Evolutionary conservation across 768 basidiomycete genomes (phyloP), one percentile per base, ranked within the genome.

Genomic region (Scleroderma citrinum): DNA sequence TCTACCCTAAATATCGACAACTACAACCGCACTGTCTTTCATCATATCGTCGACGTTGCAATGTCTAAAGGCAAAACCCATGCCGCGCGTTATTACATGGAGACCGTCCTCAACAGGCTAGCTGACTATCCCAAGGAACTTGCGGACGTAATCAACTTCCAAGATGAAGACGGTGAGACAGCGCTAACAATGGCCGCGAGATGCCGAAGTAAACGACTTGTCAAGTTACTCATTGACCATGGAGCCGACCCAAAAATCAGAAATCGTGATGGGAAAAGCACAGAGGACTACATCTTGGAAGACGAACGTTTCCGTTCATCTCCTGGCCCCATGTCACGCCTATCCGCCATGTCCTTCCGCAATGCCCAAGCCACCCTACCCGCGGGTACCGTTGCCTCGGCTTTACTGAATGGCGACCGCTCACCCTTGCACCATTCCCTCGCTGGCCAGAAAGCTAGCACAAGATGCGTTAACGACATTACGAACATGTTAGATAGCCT

Each of bases 1-100:
- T 95, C 94, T 16, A 97, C 95, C 0, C 85, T 98, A 59, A 97
- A 99, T 65, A 98, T 99, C 69, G 96, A 99, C 74, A 89, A 93
- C 65, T 86, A 84, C 62, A 97, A 98, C 63, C 87, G 95, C 12
- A 98, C 95, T 29, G 87, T 98, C 11, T 98, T 99, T 62, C 96
- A 99, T 65, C 94, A 99, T 63, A 88, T 97, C 51, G 89, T 97
- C 34, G 95, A 99, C 59, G 83, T 99, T 16, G 96, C 96, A 13
- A 87, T 98, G 81, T 84, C 92, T 34, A 98, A 98, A 68, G 90
- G 90, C 47, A 99, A 99, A 71, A 90, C 92, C 0, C 96, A 98
- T 58, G 96, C 96, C 2, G 92, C 95, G 8, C 80, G 94, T 20
- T 99, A 99, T 70, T 99, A 99, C 69, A 92, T 99, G 92, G 96